These are phyloP conservation scores for Sporisorium exsertum DNA, from an alignment of 1,284 basidiomycete genomes.

Conservation along the genomic window DNA sequence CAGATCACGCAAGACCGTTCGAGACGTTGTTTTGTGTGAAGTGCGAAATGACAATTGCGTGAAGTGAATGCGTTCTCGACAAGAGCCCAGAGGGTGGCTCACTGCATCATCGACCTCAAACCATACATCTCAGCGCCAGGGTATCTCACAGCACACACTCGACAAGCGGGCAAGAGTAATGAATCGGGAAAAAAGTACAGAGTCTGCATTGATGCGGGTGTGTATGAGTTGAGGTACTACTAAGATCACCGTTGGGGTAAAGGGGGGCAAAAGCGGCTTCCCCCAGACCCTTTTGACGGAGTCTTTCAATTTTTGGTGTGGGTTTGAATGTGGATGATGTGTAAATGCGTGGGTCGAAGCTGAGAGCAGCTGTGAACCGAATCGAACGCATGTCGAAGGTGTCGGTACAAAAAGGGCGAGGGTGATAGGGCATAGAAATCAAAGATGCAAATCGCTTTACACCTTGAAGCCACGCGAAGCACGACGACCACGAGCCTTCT, in stretches of 20 bases:
- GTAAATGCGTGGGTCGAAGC: neutral
- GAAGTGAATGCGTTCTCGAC: no score
- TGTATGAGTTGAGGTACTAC: slow-evolving; percentile 6
- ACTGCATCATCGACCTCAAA: no score
- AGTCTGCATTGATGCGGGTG: slow-evolving; percentile 49
- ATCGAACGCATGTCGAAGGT: neutral
- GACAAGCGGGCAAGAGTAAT: neutral
- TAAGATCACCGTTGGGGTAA: neutral
- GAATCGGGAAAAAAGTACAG: slow-evolving; percentile 40
- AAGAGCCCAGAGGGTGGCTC: no score
- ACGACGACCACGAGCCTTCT: slow-evolving; percentile 73
- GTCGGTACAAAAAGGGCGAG: neutral
- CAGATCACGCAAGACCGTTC: no score
- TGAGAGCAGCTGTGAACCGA: no score
- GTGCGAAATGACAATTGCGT: no score
- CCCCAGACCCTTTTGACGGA: neutral
- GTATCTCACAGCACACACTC: neutral
- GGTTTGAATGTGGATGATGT: neutral
- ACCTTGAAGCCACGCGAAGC: slow-evolving; percentile 71
- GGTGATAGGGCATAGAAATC: neutral
- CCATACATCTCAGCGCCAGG: neutral
- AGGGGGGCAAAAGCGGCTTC: neutral
- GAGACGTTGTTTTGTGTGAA: no score
- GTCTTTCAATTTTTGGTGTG: neutral
- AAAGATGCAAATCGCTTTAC: slow-evolving; percentile 30